phyloP scores from a whole-genome alignment of 169 alveolate genomes.

The Plasmodium adleri region DNA sequence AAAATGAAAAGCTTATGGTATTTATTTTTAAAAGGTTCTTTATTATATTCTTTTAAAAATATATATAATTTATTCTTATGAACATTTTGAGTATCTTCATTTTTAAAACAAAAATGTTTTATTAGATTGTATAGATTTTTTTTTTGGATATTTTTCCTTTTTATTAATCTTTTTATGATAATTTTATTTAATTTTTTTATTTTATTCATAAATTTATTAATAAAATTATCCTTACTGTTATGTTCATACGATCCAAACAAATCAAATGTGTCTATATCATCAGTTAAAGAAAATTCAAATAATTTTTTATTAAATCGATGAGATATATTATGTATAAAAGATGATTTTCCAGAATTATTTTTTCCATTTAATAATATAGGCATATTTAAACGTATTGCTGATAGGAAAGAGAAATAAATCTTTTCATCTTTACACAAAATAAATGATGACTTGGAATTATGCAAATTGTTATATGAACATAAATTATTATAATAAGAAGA shows the following conservation, averaged over 20 bases:
- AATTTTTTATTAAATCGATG: conserved; percentile 57
- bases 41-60: neutral
- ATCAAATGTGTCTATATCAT: conserved; percentile 87
- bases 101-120: neutral
- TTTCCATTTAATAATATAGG: conserved; percentile 82
- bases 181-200: conserved; percentile 52
- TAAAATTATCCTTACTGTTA: conserved; percentile 59
- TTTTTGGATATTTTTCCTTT: conserved; percentile 3
- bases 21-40: neutral
- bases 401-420: conserved; percentile 25
- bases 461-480: neutral
- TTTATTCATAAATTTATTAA: conserved; percentile 39
- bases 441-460: neutral
- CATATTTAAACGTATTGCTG: conserved; percentile 55
- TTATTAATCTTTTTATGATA: conserved; percentile 22
- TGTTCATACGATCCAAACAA: conserved; percentile 89
- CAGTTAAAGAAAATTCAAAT: conserved; percentile 82
- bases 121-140: neutral
- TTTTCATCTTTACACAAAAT: conserved; percentile 63
- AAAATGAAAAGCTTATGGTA: neutral
- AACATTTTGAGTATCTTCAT: neutral
- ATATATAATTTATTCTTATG: neutral
- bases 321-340: conserved; percentile 75
- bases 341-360: conserved; percentile 78
- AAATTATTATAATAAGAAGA: neutral